Base-by-base conservation (phyloP, 2,329 filamentous ascomycete species). In the Balansia obtecta region DNA sequence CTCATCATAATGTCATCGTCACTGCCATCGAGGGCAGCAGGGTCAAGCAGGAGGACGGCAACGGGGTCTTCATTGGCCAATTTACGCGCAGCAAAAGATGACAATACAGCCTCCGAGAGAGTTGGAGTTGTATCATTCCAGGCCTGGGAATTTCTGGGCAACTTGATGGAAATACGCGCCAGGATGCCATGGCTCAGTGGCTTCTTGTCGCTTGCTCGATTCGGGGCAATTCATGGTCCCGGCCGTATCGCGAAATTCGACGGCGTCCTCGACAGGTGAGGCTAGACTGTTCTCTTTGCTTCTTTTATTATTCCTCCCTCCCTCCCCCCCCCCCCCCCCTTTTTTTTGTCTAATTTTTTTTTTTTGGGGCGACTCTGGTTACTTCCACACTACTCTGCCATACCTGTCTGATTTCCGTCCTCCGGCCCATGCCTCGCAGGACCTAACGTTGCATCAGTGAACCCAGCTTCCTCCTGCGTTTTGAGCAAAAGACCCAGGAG, bases 131-230 rank as follows among this genome's bases (percentile, higher is more conserved):
- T 93, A 53, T 76, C 78, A 56, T 95, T 93, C 75, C 80, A 79
- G 60, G 65, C 88, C 48, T 95, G 86, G 82, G 74, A 81, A 59
- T 87, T 86, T 67, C 65, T 84, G 51, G 82, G 82, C 54, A 82
- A 80, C 64, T 68, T 95, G 55, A 69, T 89, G 58, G 82, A 89
- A 72, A 68, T 95, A 62, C 75, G 84, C 57, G 67, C 72, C 56
- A 86, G 88, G 67, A 95, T 95, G 88, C 91, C 91, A 55, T 97
- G 91, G 91, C 76, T 95, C 51, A 76, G 75, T 62, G 88, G 88
- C 63, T 71, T 79, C 58, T 65, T 93, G 53, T 85, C 86, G 51
- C 77, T 95, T 67, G 65, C 85, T 57, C 88, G 93, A 68, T 83
- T 86, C 74, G 75, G 81, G 57, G 76, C 82, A 60, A 69, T 91